phyloP scores from a whole-genome alignment of 2,329 filamentous ascomycete genomes.

The Stemphylium vesicarium region DNA sequence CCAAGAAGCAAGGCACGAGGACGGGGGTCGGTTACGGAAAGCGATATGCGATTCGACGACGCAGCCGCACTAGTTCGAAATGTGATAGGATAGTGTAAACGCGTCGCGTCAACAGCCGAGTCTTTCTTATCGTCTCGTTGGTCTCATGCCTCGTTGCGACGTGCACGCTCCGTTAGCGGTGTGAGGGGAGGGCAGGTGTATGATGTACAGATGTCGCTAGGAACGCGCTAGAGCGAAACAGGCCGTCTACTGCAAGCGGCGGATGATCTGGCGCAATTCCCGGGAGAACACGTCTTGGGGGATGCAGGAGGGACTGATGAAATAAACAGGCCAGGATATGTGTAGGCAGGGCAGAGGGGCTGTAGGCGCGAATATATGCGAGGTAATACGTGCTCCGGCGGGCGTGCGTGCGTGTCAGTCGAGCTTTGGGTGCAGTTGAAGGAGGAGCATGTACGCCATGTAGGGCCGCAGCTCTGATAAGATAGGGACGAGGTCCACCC shows the following conservation, averaged over 20 bases:
- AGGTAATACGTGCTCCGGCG: neutral
- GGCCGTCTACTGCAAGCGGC: constrained; percentile 23
- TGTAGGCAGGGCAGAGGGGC: neutral
- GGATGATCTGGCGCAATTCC: constrained; percentile 26
- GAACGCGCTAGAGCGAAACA: constrained; percentile 27
- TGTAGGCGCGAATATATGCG: neutral
- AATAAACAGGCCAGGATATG: neutral
- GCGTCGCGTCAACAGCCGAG: constrained; percentile 13
- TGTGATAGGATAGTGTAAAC: neutral
- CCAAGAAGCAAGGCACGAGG: constrained; percentile 25
- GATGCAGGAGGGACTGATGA: neutral
- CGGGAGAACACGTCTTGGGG: neutral
- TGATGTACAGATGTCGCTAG: constrained; percentile 33
- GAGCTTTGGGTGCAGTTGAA: neutral
- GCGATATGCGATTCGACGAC: neutral
- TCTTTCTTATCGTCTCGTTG: constrained; percentile 18
- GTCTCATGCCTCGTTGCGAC: constrained; percentile 30
- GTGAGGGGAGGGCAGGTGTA: constrained; percentile 23
- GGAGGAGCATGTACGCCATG: neutral
- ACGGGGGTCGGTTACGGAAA: constrained; percentile 15
- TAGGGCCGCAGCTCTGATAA: constrained; percentile 7
- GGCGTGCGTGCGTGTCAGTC: neutral
- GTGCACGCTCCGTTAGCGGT: constrained; percentile 21
- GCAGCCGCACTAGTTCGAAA: neutral
- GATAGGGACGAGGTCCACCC: constrained; percentile 6